Evolutionary conservation across 2,329 filamentous ascomycete species (phyloP).

Genomic region (Aspergillus quadrilineatus): DNA sequence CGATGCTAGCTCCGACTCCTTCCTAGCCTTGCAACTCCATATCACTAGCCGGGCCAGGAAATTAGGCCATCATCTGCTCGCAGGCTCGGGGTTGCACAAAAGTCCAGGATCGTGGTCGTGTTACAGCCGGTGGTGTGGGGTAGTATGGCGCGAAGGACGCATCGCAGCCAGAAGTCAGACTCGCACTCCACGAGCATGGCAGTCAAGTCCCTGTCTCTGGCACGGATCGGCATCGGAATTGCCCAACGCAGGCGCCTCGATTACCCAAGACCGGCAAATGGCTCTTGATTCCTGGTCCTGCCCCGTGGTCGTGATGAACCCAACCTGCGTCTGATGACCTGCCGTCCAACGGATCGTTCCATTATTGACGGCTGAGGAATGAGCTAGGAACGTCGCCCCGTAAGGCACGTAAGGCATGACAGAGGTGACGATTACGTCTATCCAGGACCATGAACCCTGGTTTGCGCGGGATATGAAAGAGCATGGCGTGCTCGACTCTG

Average conservation of each 20-base stretch:
- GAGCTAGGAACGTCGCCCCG: background rate
- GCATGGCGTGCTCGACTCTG: background rate
- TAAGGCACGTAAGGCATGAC: background rate
- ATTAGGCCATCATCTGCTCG: background rate
- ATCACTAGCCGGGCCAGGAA: background rate
- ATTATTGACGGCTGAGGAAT: background rate
- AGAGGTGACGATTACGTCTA: background rate
- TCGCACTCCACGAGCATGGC: background rate
- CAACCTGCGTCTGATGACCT: background rate
- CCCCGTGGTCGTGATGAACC: background rate
- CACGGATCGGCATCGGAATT: slow-evolving; percentile 3
- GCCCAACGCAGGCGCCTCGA: slow-evolving; percentile 16
- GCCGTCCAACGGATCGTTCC: background rate
- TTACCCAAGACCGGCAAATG: slow-evolving; percentile 17
- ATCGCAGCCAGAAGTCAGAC: background rate
- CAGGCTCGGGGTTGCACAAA: background rate
- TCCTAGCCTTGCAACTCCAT: background rate
- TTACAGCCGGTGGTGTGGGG: slow-evolving; percentile 2
- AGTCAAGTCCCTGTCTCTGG: background rate
- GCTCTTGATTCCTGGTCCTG: background rate
- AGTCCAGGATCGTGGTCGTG: background rate
- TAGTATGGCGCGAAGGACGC: background rate
- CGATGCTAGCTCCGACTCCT: background rate
- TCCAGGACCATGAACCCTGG: background rate
- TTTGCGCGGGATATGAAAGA: background rate